Percentiles rank a stretch among this genome's conserved stretches.
phyloP scores from a whole-genome alignment of 139 green algal species.

The Picochlorum costavermella region DNA sequence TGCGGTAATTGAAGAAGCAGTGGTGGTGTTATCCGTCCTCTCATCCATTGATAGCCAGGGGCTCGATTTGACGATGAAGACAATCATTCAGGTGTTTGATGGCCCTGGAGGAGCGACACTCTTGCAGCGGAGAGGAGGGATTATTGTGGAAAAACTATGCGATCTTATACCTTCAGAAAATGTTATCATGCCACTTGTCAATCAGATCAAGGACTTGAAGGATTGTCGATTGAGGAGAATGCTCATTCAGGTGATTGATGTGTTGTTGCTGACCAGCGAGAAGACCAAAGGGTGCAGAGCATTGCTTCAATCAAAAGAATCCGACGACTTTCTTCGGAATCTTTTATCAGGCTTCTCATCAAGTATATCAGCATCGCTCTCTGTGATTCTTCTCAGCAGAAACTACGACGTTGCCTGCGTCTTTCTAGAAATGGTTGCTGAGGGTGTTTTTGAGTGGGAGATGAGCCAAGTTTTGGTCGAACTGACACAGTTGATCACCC shows the following conservation, averaged over 20 bases:
- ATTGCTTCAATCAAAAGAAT: neutral
- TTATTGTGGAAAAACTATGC: slow-evolving; percentile 52
- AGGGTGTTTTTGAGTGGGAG: slow-evolving; percentile 9
- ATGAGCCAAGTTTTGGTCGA: slow-evolving; percentile 26
- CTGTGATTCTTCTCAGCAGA: slow-evolving; percentile 72
- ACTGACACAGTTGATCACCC: slow-evolving; percentile 75
- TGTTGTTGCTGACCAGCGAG: slow-evolving; percentile 84
- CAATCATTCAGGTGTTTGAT: slow-evolving; percentile 28
- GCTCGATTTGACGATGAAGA: neutral
- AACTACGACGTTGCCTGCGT: slow-evolving; percentile 55
- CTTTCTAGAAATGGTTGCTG: slow-evolving; percentile 42
- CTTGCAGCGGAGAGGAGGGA: slow-evolving; percentile 55
- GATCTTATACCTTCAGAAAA: slow-evolving; percentile 18
- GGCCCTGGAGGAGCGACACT: slow-evolving; percentile 27
- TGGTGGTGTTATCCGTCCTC: slow-evolving; percentile 25
- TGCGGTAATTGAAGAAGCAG: slow-evolving; percentile 43
- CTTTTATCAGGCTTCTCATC: slow-evolving; percentile 80
- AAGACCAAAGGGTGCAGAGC: slow-evolving; percentile 44
- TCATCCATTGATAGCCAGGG: neutral
- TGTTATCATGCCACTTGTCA: slow-evolving; percentile 40
- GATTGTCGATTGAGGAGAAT: slow-evolving; percentile 73
- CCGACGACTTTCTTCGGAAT: slow-evolving; percentile 46
- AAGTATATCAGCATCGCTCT: slow-evolving; percentile 65
- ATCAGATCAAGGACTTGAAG: slow-evolving; percentile 48
- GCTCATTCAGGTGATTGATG: slow-evolving; percentile 80